Percentiles rank a stretch among this genome's conserved stretches.
phyloP scores from a whole-genome alignment of 495 filamentous ascomycete species.

The Tuber borchii region DNA sequence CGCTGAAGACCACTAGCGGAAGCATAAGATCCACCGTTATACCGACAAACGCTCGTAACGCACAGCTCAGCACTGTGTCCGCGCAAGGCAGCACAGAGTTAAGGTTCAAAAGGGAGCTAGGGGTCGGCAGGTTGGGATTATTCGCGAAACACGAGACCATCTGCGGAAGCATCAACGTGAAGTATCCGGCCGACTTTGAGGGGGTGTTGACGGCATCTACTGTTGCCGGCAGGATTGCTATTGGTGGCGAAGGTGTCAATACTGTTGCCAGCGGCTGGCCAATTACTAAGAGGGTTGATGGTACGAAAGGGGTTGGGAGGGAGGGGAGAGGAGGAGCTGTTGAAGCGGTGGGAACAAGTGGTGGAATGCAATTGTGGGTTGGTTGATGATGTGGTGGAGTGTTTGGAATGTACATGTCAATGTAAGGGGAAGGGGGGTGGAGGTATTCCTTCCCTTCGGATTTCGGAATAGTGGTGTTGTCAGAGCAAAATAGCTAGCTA shows the following conservation, averaged over 20 bases:
- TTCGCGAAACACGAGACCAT: conserved; percentile 6
- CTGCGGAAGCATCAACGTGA: conserved; percentile 12
- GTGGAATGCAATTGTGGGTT: conserved; percentile 10
- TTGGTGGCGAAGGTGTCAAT: conserved; percentile 8
- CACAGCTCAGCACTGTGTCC: conserved; percentile 7
- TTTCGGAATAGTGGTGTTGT: neutral
- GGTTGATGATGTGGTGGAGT: conserved; percentile 6
- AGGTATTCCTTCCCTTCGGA: neutral
- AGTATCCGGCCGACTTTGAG: conserved; percentile 21
- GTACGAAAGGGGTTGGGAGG: conserved; percentile 18
- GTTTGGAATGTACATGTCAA: conserved; percentile 1
- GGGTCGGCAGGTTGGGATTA: conserved; percentile 8
- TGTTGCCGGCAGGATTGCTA: conserved; percentile 13
- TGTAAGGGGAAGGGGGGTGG: neutral
- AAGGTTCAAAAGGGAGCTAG: conserved; percentile 9
- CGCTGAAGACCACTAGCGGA: conserved; percentile 12
- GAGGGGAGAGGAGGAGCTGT: conserved; percentile 9
- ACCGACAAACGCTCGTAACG: neutral
- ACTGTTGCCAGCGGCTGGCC: conserved; percentile 15
- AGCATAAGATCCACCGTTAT: neutral
- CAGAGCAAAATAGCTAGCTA: neutral
- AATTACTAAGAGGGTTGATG: conserved; percentile 15
- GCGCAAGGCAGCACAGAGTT: conserved; percentile 12
- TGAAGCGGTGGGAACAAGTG: conserved; percentile 9
- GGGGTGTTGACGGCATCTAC: conserved; percentile 15